A percentile compares a stretch with the other conserved stretches of the same genome.
These are phyloP conservation scores for Kodamaea kakaduensis DNA, from an alignment of 805 yeast genomes.

Conservation along the genomic window DNA sequence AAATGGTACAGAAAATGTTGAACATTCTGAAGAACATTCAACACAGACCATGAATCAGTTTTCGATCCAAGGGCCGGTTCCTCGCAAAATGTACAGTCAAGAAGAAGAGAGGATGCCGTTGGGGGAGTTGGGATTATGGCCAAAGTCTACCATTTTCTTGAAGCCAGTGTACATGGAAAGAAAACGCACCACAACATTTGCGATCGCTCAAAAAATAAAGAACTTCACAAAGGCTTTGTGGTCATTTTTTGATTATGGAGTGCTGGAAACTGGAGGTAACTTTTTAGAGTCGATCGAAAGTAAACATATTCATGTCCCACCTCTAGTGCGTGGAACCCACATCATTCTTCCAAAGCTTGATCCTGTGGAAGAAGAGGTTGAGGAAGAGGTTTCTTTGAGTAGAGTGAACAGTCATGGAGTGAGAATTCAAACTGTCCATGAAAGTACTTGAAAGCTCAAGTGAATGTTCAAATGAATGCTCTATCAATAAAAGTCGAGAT, in stretches of 20 bases:
- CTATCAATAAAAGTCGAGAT: no score
- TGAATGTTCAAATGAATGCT: no score
- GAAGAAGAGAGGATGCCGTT: slow-evolving; percentile 56
- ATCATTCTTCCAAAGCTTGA: no score
- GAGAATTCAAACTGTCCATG: no score
- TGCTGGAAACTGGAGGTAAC: slow-evolving; percentile 1
- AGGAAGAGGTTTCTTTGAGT: no score
- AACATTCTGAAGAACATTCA: slow-evolving; percentile 45
- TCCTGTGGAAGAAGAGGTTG: not conserved
- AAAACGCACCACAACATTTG: slow-evolving; percentile 2
- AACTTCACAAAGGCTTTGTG: slow-evolving; percentile 28
- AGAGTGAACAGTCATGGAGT: no score
- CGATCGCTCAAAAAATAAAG: slow-evolving; percentile 8
- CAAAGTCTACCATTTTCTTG: slow-evolving; percentile 70
- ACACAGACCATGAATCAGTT: slow-evolving; percentile 53
- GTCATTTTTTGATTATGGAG: slow-evolving; percentile 39
- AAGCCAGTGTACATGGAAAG: slow-evolving; percentile 46
- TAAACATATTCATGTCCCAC: no score
- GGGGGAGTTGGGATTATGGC: slow-evolving; percentile 53
- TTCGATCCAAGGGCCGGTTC: slow-evolving; percentile 40
- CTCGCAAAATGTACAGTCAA: slow-evolving; percentile 43
- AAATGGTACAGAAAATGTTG: slow-evolving; percentile 24
- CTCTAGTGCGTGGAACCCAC: no score
- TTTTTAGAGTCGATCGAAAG: no score
- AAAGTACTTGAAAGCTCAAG: no score